Evolutionary conservation across 768 basidiomycete genomes (phyloP).

Genomic region (Naganishia randhawae): DNA sequence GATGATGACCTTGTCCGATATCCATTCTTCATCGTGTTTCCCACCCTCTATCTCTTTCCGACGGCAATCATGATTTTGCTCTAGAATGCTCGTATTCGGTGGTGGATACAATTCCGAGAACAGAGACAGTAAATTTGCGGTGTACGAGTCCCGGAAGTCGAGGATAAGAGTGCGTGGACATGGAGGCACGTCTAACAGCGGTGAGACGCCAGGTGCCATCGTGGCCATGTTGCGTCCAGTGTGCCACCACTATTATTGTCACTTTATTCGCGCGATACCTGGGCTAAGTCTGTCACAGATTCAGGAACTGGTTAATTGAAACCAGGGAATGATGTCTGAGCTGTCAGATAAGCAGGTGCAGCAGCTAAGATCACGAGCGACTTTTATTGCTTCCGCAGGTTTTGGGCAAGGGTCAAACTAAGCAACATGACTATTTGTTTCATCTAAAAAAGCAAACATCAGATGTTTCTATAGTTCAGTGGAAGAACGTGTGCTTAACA

Average conservation of each 20-base stretch:
- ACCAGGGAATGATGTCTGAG: not conserved
- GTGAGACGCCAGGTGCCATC: not conserved
- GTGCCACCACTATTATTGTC: not conserved
- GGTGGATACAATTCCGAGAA: slow-evolving; percentile 43
- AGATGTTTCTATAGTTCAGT: slow-evolving; percentile 9
- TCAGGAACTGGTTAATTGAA: not conserved
- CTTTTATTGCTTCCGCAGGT: not conserved
- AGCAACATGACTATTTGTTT: not conserved
- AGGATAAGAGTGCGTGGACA: slow-evolving; percentile 48
- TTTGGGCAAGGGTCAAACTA: not conserved
- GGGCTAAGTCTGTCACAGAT: no score
- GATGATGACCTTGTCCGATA: slow-evolving; percentile 42
- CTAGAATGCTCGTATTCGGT: not conserved
- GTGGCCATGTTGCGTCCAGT: not conserved
- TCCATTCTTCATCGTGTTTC: not conserved
- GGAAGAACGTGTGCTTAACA: slow-evolving; percentile 17
- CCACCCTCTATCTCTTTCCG: not conserved
- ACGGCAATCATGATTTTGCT: no score
- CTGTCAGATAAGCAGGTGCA: not conserved
- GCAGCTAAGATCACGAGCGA: not conserved
- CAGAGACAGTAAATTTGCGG: slow-evolving; percentile 50
- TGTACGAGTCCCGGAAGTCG: slow-evolving; percentile 52
- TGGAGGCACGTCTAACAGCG: slow-evolving; percentile 25
- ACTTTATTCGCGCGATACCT: no score
- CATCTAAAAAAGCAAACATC: not conserved